A percentile compares a stretch with the other conserved stretches of the same genome.
These are phyloP conservation scores for Ophiostoma piceae DNA, from an alignment of 2,329 filamentous ascomycete genomes.

Conservation along the genomic window DNA sequence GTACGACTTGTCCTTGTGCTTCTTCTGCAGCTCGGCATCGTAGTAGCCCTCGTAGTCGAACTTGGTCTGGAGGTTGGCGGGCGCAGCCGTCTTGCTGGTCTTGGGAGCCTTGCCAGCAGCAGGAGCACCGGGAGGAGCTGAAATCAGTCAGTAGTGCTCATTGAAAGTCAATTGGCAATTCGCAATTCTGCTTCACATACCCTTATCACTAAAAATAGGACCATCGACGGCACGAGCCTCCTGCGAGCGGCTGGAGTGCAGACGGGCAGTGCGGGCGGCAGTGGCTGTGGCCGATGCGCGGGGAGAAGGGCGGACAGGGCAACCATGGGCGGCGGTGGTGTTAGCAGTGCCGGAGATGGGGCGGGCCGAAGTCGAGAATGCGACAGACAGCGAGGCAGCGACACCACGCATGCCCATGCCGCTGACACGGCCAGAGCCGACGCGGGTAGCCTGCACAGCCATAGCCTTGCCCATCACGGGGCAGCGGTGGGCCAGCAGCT, in stretches of 20 bases:
- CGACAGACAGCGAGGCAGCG: slow-evolving; percentile 25
- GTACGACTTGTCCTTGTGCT: slow-evolving; percentile 99
- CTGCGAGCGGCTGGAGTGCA: slow-evolving; percentile 75
- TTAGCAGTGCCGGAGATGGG: slow-evolving; percentile 27
- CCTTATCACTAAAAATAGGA: slow-evolving; percentile 23
- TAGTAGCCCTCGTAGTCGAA: slow-evolving; percentile 95
- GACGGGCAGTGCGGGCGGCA: slow-evolving; percentile 45
- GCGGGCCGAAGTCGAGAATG: slow-evolving; percentile 23
- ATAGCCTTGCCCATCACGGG: slow-evolving; percentile 98
- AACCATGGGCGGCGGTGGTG: slow-evolving; percentile 27
- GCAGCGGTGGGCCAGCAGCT: slow-evolving; percentile 89
- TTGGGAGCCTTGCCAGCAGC: slow-evolving; percentile 23
- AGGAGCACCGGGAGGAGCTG: slow-evolving; percentile 35
- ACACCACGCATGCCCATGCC: slow-evolving; percentile 23
- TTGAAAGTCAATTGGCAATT: neutral
- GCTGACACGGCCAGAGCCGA: slow-evolving; percentile 36
- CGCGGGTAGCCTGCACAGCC: slow-evolving; percentile 69
- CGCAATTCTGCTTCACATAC: neutral
- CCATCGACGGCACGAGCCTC: slow-evolving; percentile 73
- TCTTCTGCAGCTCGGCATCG: slow-evolving; percentile 83
- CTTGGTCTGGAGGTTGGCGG: slow-evolving; percentile 42
- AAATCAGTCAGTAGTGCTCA: neutral
- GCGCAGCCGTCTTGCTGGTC: slow-evolving; percentile 7
- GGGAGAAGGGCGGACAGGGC: slow-evolving; percentile 33
- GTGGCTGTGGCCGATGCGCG: neutral